phyloP scores from a whole-genome alignment of 768 basidiomycete species.

The Boletus sp. region DNA sequence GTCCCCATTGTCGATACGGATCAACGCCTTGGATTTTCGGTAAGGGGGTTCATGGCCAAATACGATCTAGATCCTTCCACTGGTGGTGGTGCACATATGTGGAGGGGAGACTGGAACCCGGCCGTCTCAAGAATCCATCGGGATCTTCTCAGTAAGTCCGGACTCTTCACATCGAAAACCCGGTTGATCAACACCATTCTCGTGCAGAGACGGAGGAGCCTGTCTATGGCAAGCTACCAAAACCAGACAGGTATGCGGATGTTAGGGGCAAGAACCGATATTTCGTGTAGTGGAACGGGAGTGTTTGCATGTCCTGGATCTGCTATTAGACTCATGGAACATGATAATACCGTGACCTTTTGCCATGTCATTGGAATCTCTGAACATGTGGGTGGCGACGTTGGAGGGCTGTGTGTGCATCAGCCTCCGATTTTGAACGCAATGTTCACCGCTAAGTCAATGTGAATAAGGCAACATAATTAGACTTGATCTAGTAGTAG shows the following conservation, averaged over 20 bases:
- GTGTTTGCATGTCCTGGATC: not conserved
- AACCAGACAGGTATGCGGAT: constrained; percentile 30
- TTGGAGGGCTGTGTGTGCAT: too few relatives aligned
- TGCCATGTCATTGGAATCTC: too few relatives aligned
- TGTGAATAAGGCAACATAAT: too few relatives aligned
- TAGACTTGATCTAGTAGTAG: too few relatives aligned
- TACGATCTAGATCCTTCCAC: constrained; percentile 51
- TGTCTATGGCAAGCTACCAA: constrained; percentile 28
- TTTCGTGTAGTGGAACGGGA: constrained; percentile 14
- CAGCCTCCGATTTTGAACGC: too few relatives aligned
- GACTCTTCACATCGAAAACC: not conserved
- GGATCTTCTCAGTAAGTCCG: constrained; percentile 62
- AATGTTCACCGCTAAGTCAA: too few relatives aligned
- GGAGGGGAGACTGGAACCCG: constrained; percentile 74
- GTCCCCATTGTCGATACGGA: constrained; percentile 47
- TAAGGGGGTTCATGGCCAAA: constrained; percentile 57
- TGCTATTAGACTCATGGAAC: too few relatives aligned
- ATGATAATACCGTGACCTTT: too few relatives aligned
- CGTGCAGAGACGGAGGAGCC: constrained; percentile 22
- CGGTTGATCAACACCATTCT: not conserved
- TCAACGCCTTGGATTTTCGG: constrained; percentile 60
- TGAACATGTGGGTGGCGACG: too few relatives aligned
- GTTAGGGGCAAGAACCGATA: constrained; percentile 31
- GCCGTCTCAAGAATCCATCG: constrained; percentile 64
- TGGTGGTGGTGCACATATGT: constrained; percentile 82